Evolutionary conservation across 106 monocot species (phyloP).

Genomic region (Dendrobium nobile): DNA sequence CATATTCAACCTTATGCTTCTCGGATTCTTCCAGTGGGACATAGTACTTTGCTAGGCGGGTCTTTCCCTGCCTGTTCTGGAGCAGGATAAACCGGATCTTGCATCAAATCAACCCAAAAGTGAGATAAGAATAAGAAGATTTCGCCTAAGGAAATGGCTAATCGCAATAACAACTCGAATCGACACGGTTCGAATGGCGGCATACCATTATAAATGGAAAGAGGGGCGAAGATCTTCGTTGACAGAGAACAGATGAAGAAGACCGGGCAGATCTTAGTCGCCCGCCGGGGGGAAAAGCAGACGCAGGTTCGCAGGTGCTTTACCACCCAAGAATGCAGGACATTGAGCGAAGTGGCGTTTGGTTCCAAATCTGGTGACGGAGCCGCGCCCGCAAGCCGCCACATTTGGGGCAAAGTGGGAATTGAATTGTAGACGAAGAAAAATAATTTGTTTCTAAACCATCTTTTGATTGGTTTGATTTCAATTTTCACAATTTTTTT

Average conservation of each 20-base stretch:
- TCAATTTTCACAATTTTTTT: too few relatives aligned
- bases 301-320: neutral
- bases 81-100: conserved; percentile 98
- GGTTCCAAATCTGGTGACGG: neutral
- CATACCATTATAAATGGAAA: neutral
- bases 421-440: neutral
- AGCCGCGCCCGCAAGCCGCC: neutral
- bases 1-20: conserved; percentile 99
- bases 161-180: neutral
- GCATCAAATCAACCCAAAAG: conserved; percentile 5
- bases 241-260: neutral
- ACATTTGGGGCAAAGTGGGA: neutral
- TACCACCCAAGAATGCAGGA: neutral
- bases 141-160: neutral
- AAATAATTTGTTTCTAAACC: too few relatives aligned
- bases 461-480: too few relatives aligned
- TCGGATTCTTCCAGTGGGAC: conserved; percentile 94
- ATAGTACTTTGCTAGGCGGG: conserved; percentile 95
- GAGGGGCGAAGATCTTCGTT: neutral
- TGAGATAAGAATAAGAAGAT: neutral
- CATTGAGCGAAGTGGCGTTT: neutral
- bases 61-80: conserved; percentile 97
- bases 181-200: neutral
- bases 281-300: neutral
- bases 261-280: neutral